Evolutionary conservation across 2,329 filamentous ascomycete species (phyloP).

Genomic region (Fusarium compactum): DNA sequence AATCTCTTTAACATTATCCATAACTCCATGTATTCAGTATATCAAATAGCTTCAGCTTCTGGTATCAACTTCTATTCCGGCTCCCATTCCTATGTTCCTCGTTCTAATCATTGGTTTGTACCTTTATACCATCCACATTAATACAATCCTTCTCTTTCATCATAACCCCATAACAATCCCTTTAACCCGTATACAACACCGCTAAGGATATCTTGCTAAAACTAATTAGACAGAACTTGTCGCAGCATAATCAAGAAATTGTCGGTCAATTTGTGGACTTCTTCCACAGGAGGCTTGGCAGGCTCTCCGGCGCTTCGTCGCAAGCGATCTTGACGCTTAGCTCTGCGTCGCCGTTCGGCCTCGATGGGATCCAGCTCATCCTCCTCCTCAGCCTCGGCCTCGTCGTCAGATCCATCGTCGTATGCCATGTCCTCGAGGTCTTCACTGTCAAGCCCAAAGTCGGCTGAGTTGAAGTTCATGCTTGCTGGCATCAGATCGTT

Average conservation of each 20-base stretch:
- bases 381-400: slow-evolving; percentile 78
- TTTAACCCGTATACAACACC: slow-evolving; percentile 12
- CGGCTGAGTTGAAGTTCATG: slow-evolving; percentile 77
- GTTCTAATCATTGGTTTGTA: slow-evolving; percentile 5
- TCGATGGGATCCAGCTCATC: slow-evolving; percentile 89
- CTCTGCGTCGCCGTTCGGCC: slow-evolving; percentile 82
- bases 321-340: slow-evolving; percentile 82
- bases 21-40: not conserved
- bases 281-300: slow-evolving; percentile 79
- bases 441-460: slow-evolving; percentile 90
- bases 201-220: slow-evolving; percentile 30
- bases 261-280: slow-evolving; percentile 83
- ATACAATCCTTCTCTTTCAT: slow-evolving; percentile 12
- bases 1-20: not conserved
- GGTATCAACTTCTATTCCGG: slow-evolving; percentile 6
- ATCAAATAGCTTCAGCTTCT: not conserved
- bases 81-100: not conserved
- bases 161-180: not conserved
- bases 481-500: slow-evolving; percentile 65
- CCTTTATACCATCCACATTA: slow-evolving; percentile 13
- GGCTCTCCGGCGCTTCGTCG: slow-evolving; percentile 86
- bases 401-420: slow-evolving; percentile 75
- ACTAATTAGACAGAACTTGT: slow-evolving; percentile 79
- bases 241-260: slow-evolving; percentile 86
- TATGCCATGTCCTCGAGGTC: slow-evolving; percentile 90